Percentiles rank a stretch among this genome's conserved stretches.
Conservation (phyloP, 2,329 filamentous ascomycete species). For the Canariomyces notabilis region DNA sequence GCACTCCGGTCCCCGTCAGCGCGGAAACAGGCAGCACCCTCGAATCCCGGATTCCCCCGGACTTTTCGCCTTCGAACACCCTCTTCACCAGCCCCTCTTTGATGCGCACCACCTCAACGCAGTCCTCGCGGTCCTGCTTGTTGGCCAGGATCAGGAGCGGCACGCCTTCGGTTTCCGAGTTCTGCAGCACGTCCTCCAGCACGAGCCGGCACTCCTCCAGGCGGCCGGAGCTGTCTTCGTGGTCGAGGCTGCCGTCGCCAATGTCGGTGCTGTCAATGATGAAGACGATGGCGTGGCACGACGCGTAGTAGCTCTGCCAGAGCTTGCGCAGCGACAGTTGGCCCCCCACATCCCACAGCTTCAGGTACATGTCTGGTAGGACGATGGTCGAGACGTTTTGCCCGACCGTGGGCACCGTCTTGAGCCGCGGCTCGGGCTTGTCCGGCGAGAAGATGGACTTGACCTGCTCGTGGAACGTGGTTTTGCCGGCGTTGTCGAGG, state of each 20-base stretch:
- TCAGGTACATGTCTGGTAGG: slow-evolving; percentile 91
- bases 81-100: slow-evolving; percentile 94
- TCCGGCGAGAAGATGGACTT: slow-evolving; percentile 75
- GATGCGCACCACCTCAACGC: slow-evolving; percentile 92
- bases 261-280: slow-evolving; percentile 95
- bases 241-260: slow-evolving; percentile 68
- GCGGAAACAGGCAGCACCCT: slow-evolving; percentile 87
- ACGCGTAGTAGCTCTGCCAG: slow-evolving; percentile 94
- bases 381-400: slow-evolving; percentile 93
- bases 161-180: slow-evolving; percentile 84
- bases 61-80: slow-evolving; percentile 93
- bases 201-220: slow-evolving; percentile 86
- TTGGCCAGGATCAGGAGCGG: slow-evolving; percentile 90
- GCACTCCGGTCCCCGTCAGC: slow-evolving; percentile 80
- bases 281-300: slow-evolving; percentile 95
- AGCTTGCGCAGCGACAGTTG: slow-evolving; percentile 83
- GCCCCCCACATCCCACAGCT: slow-evolving; percentile 97
- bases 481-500: slow-evolving; percentile 97
- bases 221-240: slow-evolving; percentile 49
- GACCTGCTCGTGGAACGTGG: slow-evolving; percentile 94
- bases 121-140: slow-evolving; percentile 96
- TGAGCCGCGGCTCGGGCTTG: slow-evolving; percentile 59
- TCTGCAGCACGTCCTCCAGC: slow-evolving; percentile 82
- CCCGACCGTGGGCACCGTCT: slow-evolving; percentile 93
- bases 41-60: slow-evolving; percentile 78